Base-by-base conservation (phyloP, 2,329 filamentous ascomycete species). In the Pyrenophora seminiperda region DNA sequence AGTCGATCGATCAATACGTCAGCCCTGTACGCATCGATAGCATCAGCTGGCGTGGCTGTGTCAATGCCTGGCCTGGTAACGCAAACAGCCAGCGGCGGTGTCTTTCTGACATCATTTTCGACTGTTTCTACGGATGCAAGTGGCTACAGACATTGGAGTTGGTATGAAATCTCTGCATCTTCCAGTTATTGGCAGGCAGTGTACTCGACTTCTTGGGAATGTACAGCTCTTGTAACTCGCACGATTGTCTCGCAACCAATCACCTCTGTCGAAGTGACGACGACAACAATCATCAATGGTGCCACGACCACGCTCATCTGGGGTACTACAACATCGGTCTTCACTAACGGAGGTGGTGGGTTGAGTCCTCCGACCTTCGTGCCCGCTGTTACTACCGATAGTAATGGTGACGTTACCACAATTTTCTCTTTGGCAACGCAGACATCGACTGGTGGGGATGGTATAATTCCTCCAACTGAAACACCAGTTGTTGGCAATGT, bases 101-200 rank as follows among this genome's bases (percentile, higher is more conserved):
- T 57, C 1, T 66, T 41, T 14, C 33, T 52, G 17, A 66, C 60
- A 2, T 63, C 53, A 37, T 55, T 63, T 17, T 66, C 65, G 0
- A 50, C 58, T 19, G 58, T 54, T 19, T 62, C 50, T 3, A 68
- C 65, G 3, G 61, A 56, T 14, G 46, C 59, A 6, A 33, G 41
- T 18, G 65, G 64, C n/a, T 59, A 41, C 34, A 53, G 61, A 11
- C 54, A 59, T 40, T 68, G 50, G 45, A 63, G 54, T 38, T 68
- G 63, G 61, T 61, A 53, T 37, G 46, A 57, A 5, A 27, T 62
- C 0, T 65, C 59, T 24, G 62, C 58, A 5, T 69, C 68, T 3
- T 68, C 65, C 1, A 64, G 58, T 17, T 61, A 50, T 11, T 71
- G 66, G 66, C 62, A 42, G 36, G 65, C 50, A 7, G 58, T 63